Evolutionary conservation across 2,329 filamentous ascomycete genomes (phyloP), one percentile per base, ranked within the genome.

Genomic region (Pyrenochaeta sp.): DNA sequence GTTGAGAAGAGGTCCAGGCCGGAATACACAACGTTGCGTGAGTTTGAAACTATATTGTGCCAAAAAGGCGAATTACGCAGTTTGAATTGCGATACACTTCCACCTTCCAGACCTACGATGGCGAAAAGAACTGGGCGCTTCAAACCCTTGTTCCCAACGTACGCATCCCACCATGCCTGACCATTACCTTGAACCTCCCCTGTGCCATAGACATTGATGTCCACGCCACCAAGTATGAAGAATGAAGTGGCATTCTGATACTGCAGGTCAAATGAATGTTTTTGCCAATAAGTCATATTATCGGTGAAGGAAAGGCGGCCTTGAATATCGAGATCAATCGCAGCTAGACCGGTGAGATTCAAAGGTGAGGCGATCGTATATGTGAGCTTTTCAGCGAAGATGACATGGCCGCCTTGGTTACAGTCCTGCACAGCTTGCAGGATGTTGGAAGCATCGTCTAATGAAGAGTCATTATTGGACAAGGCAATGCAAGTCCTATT

Each of bases 221-320:
- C 85, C 27, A 81, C 77, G 23, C 86, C 86, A 37, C 86, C 85
- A 39, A 87, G 79, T 63, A 84, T 80, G 78, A 85, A 88, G 76
- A 88, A 87, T 2, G 82, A 82, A 0, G 83, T 85, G 1, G 82
- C 80, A 55, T 87, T 87, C 62, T 89, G 87, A 72, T 83, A 89
- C 10, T 53, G 40, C 11, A 53, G 41, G 29, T 59, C 53, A 46
- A 56, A 59, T 7, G 45, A 41, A 12, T 59, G 51, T 31, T 51
- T 43, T 36, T 55, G 52, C 56, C 53, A 59, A 46, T 54, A 56
- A 6, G 17, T n/a, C 14, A 40, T 15, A 18, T 54, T 49, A 31
- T 47, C 44, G 14, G 54, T 18, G 18, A 58, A 58, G 17, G 46
- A 45, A 2, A 54, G 20, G 20, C 43, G 49, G 32, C 54, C 54